Conservation (phyloP, 768 basidiomycete genomes). For the Lentinula lateritia region DNA sequence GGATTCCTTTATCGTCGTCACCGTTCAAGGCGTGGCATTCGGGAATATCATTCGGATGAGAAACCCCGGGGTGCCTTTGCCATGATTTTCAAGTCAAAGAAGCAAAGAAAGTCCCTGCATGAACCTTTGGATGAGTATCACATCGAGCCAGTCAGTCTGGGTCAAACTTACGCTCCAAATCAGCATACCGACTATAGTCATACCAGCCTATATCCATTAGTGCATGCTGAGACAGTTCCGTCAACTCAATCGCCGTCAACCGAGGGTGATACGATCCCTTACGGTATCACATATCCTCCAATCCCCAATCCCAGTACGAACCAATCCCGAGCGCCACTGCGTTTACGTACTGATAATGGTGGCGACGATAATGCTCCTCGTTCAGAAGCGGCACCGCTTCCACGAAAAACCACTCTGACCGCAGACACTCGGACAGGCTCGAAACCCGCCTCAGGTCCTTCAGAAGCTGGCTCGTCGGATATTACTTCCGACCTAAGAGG, state of each 20-base stretch:
- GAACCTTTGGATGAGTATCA: background rate
- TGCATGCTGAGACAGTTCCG: background rate
- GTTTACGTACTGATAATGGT: background rate
- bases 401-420: background rate
- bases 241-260: background rate
- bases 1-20: conserved; percentile 12
- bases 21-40: background rate
- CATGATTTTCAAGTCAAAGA: background rate
- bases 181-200: background rate
- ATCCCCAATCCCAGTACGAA: background rate
- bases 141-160: background rate
- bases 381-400: background rate
- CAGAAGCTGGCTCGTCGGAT: background rate
- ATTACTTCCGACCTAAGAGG: conserved; percentile 1
- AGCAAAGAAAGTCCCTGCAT: background rate
- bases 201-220: background rate
- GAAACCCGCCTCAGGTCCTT: background rate
- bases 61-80: background rate
- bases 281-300: background rate
- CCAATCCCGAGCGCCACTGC: background rate
- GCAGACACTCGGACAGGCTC: background rate
- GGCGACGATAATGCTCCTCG: background rate
- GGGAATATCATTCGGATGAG: background rate
- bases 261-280: background rate
- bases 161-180: background rate